phyloP scores from a whole-genome alignment of 1,139 yeast species.

The Trichomonascaceae sp. region DNA sequence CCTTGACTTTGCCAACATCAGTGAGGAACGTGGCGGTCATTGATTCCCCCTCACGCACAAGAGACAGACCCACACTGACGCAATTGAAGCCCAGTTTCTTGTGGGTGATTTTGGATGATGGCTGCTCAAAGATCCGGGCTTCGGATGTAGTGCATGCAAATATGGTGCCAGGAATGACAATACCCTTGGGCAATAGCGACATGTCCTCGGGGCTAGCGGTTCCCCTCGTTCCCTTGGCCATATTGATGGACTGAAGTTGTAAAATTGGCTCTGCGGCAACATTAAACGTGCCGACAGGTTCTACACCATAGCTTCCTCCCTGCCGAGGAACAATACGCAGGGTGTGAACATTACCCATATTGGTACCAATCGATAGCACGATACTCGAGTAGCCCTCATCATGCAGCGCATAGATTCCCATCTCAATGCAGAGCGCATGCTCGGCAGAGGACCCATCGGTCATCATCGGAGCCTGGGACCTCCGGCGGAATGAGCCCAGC shows the following conservation, averaged over 20 bases:
- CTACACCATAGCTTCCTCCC: conserved; percentile 56
- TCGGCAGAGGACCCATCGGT: conserved; percentile 8
- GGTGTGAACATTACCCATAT: conserved; percentile 56
- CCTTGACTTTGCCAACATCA: conserved; percentile 29
- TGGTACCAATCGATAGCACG: conserved; percentile 64
- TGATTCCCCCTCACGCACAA: conserved; percentile 29
- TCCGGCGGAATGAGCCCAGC: conserved; percentile 19
- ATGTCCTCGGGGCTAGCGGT: conserved; percentile 50
- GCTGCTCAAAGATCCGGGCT: conserved; percentile 48
- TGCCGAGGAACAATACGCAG: conserved; percentile 57
- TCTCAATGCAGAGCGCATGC: conserved; percentile 50
- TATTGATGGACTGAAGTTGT: conserved; percentile 45
- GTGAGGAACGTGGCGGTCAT: conserved; percentile 31
- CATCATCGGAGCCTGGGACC: conserved; percentile 5
- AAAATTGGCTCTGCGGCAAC: conserved; percentile 39
- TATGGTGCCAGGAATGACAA: conserved; percentile 48
- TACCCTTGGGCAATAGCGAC: conserved; percentile 49
- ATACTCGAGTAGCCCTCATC: conserved; percentile 61
- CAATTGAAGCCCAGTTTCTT: conserved; percentile 29
- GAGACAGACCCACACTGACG: conserved; percentile 49
- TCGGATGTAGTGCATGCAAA: conserved; percentile 49
- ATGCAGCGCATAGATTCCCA: conserved; percentile 52
- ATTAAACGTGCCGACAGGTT: conserved; percentile 37
- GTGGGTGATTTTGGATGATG: conserved; percentile 40
- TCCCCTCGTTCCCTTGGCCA: conserved; percentile 45